Conservation (phyloP, 345 rosid species). For the Salix udensis region DNA sequence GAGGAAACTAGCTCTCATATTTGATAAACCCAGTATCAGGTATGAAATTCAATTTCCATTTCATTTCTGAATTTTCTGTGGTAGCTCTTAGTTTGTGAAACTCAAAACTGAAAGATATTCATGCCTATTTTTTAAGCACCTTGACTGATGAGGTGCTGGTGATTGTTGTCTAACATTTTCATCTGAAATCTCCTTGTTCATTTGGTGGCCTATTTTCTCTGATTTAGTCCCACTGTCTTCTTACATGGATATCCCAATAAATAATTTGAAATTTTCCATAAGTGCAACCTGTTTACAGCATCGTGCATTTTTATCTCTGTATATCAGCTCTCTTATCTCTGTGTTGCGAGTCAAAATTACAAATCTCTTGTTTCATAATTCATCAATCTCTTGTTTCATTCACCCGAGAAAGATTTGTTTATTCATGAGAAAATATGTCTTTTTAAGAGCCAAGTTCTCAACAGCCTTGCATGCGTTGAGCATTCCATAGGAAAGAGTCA, state of each 20-base stretch:
- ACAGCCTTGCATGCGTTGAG: neutral
- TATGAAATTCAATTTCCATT: constrained; percentile 22
- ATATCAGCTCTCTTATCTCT: neutral
- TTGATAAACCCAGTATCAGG: constrained; percentile 81
- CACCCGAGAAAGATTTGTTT: neutral
- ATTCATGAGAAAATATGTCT: neutral
- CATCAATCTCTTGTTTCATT: neutral
- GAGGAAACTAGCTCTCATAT: constrained; percentile 75
- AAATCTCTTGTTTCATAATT: neutral
- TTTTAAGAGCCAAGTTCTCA: neutral
- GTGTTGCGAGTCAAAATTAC: too few species aligned
- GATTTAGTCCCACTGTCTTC: too few species aligned
- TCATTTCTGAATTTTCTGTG: neutral
- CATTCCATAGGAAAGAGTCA: neutral
- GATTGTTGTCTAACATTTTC: neutral
- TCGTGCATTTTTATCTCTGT: neutral
- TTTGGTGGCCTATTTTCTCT: too few species aligned
- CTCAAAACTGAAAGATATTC: neutral
- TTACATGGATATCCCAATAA: too few species aligned
- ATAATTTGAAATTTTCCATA: too few species aligned
- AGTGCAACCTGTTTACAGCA: neutral
- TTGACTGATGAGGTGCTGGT: neutral
- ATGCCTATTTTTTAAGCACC: too few species aligned
- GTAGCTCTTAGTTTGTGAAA: neutral
- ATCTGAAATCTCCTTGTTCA: neutral